Evolutionary conservation across 768 basidiomycete species (phyloP), one percentile per base, ranked within the genome.

Genomic region (Tephrocybe sp.): DNA sequence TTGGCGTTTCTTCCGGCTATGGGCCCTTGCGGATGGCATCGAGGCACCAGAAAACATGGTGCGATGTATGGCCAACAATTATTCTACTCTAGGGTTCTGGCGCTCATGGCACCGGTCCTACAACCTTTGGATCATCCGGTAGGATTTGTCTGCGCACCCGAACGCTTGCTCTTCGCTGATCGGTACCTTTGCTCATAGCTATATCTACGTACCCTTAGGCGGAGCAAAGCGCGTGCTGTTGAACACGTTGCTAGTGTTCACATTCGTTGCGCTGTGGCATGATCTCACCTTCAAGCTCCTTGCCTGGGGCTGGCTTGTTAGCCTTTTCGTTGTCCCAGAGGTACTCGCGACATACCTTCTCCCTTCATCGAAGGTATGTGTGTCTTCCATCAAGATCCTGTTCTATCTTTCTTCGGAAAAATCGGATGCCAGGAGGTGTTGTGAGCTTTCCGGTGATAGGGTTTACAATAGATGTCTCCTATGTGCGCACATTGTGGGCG

Each of bases 21-120:
- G 95, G 93, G 87, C 95, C 2, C 73, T 98, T 18, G 66, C 82
- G 48, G 91, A 93, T 60, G 91, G 90, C 0, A 79, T 98, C 28
- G 92, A 97, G 60, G 89, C 93, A 0, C 97, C 96, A 0, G 97
- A 99, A 68, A 99, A 99, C 68, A 97, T 98, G 97, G 80, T 99
- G 11, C 81, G 97, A n/a, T 98, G 97, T 63, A 88, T 98, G 85
- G 90, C 85, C 18, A 99, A 98, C 67, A 98, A 98, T 66, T 98
- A 98, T 65, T 97, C 95, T 0, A 81, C 85, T 0, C 66, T 86
- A 9, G 93, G 93, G 0, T 98, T 99, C 68, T 98, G 97, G 97
- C 71, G 93, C 56, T 87, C 86, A 57, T 98, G 96, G 97, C 96
- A 98, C 65, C 77, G 97, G 7, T 92, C 89, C 56, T 98, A 94